Conservation (phyloP, 192 early-diverging fungal species). For the Coemansia brasiliensis region DNA sequence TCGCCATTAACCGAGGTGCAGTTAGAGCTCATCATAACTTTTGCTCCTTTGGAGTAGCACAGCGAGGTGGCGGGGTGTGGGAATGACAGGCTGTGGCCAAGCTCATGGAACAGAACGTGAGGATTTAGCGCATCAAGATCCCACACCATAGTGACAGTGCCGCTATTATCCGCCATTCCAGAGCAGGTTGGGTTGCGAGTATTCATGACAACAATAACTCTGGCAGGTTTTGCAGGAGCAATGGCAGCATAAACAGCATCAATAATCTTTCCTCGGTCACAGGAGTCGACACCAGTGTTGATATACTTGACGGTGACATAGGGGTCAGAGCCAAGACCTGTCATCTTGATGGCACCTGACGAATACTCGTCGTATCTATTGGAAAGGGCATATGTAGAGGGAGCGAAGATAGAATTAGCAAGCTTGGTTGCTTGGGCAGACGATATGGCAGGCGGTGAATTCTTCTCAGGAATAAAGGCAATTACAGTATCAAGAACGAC, state of each 20-base stretch:
- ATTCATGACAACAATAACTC: not conserved
- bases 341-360: constrained; percentile 7
- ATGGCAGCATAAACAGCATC: not conserved
- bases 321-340: not conserved
- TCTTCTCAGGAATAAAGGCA: constrained; percentile 1
- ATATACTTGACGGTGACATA: constrained; percentile 5
- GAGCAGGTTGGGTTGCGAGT: not conserved
- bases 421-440: constrained; percentile 4
- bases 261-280: not conserved
- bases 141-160: not conserved
- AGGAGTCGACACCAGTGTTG: not conserved
- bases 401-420: not conserved
- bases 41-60: not conserved
- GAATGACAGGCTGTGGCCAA: not conserved
- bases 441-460: not conserved
- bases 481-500: not conserved
- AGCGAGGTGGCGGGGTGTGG: not conserved
- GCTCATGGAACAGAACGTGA: constrained; percentile 6
- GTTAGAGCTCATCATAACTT: constrained; percentile 5
- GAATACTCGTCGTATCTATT: constrained; percentile 3
- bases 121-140: not conserved
- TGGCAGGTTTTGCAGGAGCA: not conserved
- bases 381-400: not conserved
- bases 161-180: not conserved
- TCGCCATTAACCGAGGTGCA: not conserved